Base-by-base conservation (phyloP, 2,329 filamentous ascomycete genomes). In the Exophiala xenobiotica region DNA sequence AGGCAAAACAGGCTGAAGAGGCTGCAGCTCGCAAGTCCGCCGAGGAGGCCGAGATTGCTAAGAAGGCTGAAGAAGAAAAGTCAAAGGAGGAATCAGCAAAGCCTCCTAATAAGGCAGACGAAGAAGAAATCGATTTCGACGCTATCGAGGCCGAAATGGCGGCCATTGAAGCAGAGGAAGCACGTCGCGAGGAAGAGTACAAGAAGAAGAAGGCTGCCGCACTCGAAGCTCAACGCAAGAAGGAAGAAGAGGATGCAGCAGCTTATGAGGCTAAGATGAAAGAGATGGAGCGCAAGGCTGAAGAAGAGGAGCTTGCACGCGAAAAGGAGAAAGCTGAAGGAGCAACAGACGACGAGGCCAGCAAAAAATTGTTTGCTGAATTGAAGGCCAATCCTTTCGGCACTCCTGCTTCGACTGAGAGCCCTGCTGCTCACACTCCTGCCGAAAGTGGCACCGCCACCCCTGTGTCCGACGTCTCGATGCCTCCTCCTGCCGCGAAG, bases 161-260 rank as follows among this genome's bases (percentile, higher is more conserved):
- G 33, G 73, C 73, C 29, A 65, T 70, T 23, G 74, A 77, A 55
- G 73, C 72, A 27, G 71, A 73, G 61, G 74, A 77, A 56, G 65
- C 65, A 26, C 71, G 70, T 5, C 67, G 65, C 3, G 74, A 77
- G 54, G 70, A 68, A 39, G 70, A 68, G 11, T 77, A 77, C 60
- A 64, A 88, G 67, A 85, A 88, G 67, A 87, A 88, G 70, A 91
- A 90, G 70, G 81, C 88, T 64, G 85, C 83, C n/a, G 84, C 90
- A 67, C 88, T 88, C 69, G 74, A 74, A 54, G 73, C 71, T 56
- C 64, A 66, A 27, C 72, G 66, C 20, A 70, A 71, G 55, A 74
- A 74, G 60, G 71, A 74, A 55, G 69, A 70, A 41, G 73, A 76
- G 48, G 73, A 74, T 31, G 67, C 57, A 11, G 72, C 72, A 29